Conservation (phyloP, 208 protist genomes). For the Wallacemonas sp. region DNA sequence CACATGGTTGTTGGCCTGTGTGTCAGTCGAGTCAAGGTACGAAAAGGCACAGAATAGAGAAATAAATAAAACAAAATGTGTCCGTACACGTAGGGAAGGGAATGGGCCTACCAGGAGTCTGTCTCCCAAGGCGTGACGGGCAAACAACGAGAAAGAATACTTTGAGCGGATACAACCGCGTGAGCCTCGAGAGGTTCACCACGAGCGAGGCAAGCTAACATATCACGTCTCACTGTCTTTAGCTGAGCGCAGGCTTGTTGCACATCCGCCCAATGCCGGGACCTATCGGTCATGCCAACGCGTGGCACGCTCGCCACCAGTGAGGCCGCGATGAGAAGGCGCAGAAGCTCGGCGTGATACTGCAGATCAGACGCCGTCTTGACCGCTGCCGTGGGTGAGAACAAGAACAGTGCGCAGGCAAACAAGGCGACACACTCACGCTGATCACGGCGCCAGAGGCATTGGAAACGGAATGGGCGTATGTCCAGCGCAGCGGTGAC, state of each 20-base stretch:
- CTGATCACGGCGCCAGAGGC: constrained; percentile 7
- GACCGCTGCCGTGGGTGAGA: too few species aligned
- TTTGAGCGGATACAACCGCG: not conserved
- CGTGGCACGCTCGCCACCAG: not conserved
- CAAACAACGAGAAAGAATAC: constrained; percentile 1
- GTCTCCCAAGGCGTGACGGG: not conserved
- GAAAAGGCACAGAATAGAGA: not conserved
- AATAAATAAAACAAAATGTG: not conserved
- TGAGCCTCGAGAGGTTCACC: not conserved
- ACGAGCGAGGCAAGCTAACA: not conserved
- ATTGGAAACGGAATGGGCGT: not conserved
- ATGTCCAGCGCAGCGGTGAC: not conserved
- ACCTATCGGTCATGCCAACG: too few species aligned
- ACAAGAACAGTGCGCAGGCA: constrained; percentile 1
- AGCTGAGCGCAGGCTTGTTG: not conserved
- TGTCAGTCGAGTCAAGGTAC: too few species aligned
- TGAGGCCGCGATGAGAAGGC: not conserved
- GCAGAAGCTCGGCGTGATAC: not conserved
- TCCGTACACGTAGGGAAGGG: not conserved
- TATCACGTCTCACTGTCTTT: not conserved
- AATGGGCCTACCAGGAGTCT: not conserved
- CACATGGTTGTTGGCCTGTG: too few species aligned
- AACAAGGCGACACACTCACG: constrained; percentile 6
- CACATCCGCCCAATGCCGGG: not conserved
- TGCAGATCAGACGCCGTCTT: too few species aligned